Base-by-base conservation (phyloP, 495 filamentous ascomycete genomes). In the Penicillium dipodomyicola region DNA sequence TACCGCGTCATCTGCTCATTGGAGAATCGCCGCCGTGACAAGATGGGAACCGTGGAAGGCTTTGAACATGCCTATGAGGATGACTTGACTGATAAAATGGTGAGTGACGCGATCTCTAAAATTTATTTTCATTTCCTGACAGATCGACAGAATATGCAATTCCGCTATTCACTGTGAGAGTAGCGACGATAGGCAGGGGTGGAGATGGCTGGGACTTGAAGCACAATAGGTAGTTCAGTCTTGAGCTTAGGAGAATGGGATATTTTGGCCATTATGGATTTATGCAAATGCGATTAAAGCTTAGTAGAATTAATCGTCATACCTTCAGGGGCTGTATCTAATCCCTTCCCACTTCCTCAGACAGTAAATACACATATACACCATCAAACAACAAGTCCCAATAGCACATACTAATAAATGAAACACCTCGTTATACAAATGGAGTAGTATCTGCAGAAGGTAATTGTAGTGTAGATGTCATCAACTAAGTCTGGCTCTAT, bases 51-150 rank as follows among this genome's bases (percentile, higher is more conserved):
- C 6, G 25, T 29, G 3, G 43, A 46, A 46, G 43, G 23, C 23
- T 46, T 46, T 46, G 43, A 46, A 20, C 43, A 46, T 46, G 43
- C 43, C 6, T 46, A 29, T n/a, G 43, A 46, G 23, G 43, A 46
- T 46, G 43, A 46, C 43, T 17, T 46, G 23, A 46, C 43, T n/a
- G 43, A 46, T 17, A 46, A 46, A 11, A 46, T 29, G 23, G 43
- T 46, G 5, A 29, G 43, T 29, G 0, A 12, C 12, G 3, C 12
- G 4, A 22, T 3, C 14, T 9, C 7, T 15, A 25, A 27, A 25
- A 27, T 17, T 14, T 27, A 14, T 4, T 7, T 46, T 29, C 23
- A 29, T 29, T 8, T 17, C 17, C 17, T 46, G 1, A 46, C 25
- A 9, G 14, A 46, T 1, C 2, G 2, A 10, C 15, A 46, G 43